Evolutionary conservation across 2,329 filamentous ascomycete species (phyloP).

Genomic region (Colletotrichum aenigma): DNA sequence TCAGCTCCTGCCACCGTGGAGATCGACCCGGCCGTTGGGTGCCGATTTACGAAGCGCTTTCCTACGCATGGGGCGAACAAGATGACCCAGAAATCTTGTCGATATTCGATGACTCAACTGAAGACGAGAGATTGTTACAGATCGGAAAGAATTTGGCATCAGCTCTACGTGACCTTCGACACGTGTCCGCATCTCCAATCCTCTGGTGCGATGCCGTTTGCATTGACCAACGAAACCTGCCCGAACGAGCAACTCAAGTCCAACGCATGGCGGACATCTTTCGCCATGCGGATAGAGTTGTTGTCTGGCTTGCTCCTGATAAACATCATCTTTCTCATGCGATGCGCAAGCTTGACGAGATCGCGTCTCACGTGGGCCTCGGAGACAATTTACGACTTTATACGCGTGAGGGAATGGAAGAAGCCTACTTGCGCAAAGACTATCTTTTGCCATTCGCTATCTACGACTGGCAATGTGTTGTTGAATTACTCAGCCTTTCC

Average conservation of each 20-base stretch:
- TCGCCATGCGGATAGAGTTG: neutral
- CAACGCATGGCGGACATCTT: neutral
- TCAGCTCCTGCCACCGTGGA: too few species aligned
- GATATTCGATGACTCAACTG: too few species aligned
- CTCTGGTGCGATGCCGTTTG: neutral
- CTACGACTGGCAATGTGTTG: neutral
- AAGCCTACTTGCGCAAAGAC: too few species aligned
- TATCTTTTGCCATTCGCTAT: neutral
- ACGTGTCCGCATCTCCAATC: rapidly evolving
- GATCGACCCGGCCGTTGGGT: too few species aligned
- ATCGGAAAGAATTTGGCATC: rapidly evolving
- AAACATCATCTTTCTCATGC: neutral
- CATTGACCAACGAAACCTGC: rapidly evolving
- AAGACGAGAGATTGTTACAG: rapidly evolving
- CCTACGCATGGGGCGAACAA: too few species aligned
- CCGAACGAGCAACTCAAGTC: neutral
- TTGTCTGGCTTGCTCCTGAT: neutral
- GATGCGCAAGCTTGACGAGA: rapidly evolving
- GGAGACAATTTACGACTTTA: too few species aligned
- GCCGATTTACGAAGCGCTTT: too few species aligned
- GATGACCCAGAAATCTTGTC: rapidly evolving
- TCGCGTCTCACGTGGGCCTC: neutral
- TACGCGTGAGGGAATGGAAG: neutral
- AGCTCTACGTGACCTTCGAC: rapidly evolving
- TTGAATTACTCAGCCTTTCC: neutral